Conservation (phyloP, 176 grass and related monocot species). For the Lolium rigidum region DNA sequence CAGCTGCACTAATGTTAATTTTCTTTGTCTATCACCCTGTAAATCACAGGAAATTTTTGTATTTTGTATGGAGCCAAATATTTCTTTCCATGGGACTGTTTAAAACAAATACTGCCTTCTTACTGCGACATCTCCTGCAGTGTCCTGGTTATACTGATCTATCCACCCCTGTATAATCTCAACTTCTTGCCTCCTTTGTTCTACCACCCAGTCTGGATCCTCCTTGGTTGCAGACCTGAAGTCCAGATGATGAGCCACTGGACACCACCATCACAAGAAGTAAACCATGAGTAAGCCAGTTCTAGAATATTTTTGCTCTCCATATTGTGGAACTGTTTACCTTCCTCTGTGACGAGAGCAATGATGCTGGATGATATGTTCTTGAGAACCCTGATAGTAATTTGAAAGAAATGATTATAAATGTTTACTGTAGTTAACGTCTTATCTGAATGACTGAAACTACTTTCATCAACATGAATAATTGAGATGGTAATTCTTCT, state of each 20-base stretch:
- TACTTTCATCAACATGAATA: not conserved
- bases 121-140: conserved; percentile 43
- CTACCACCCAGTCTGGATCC: conserved; percentile 77
- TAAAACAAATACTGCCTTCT: conserved; percentile 11
- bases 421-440: not conserved
- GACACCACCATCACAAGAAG: conserved; percentile 17
- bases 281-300: conserved; percentile 20
- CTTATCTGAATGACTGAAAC: conserved; percentile 11
- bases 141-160: conserved; percentile 74
- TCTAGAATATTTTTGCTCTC: not conserved
- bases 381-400: conserved; percentile 78
- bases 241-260: conserved; percentile 95
- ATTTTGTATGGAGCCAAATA: conserved; percentile 29
- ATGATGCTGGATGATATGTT: conserved; percentile 90
- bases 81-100: conserved; percentile 13
- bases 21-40: conserved; percentile 29
- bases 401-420: not conserved
- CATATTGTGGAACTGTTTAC: conserved; percentile 40
- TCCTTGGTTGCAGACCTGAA: conserved; percentile 74
- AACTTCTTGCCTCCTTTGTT: conserved; percentile 83
- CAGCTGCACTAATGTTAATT: not conserved
- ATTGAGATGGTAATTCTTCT: conserved; percentile 15
- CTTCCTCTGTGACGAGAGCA: conserved; percentile 86
- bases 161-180: conserved; percentile 82
- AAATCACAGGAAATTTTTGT: not conserved